Evolutionary conservation across 768 basidiomycete genomes (phyloP).

Genomic region (Guyanaporus albipodus): DNA sequence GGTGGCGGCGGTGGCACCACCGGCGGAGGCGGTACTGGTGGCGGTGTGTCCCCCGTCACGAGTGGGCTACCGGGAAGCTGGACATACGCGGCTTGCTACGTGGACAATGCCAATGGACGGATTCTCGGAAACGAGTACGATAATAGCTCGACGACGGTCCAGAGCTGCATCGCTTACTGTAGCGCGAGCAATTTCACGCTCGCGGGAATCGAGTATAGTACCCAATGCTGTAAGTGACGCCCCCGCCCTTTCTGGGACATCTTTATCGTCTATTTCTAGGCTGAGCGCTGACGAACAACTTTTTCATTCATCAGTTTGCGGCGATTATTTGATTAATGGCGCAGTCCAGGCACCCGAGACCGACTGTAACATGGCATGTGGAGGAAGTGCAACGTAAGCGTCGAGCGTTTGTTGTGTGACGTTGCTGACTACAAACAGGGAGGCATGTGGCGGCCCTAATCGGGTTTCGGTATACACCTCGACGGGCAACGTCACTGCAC

Average conservation of each 20-base stretch:
- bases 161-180: slow-evolving; percentile 63
- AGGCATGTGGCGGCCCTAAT: slow-evolving; percentile 72
- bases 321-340: slow-evolving; percentile 57
- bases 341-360: slow-evolving; percentile 47
- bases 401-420: neutral
- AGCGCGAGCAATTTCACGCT: slow-evolving; percentile 51
- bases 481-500: slow-evolving; percentile 44
- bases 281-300: neutral
- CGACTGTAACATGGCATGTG: slow-evolving; percentile 72
- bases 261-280: no score
- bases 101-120: slow-evolving; percentile 69
- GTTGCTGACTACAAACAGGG: slow-evolving; percentile 30
- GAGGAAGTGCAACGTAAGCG: slow-evolving; percentile 60
- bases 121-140: slow-evolving; percentile 45
- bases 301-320: slow-evolving; percentile 52
- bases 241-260: slow-evolving; percentile 34
- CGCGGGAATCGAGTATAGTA: slow-evolving; percentile 65
- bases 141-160: slow-evolving; percentile 46
- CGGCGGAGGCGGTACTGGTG: slow-evolving; percentile 1
- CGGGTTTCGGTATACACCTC: slow-evolving; percentile 67
- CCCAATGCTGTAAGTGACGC: slow-evolving; percentile 43
- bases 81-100: slow-evolving; percentile 63
- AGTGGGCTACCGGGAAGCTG: slow-evolving; percentile 46
- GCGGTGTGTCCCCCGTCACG: neutral
- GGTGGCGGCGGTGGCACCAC: neutral